Conservation (phyloP, 768 basidiomycete species). For the Auricularia heimuer region DNA sequence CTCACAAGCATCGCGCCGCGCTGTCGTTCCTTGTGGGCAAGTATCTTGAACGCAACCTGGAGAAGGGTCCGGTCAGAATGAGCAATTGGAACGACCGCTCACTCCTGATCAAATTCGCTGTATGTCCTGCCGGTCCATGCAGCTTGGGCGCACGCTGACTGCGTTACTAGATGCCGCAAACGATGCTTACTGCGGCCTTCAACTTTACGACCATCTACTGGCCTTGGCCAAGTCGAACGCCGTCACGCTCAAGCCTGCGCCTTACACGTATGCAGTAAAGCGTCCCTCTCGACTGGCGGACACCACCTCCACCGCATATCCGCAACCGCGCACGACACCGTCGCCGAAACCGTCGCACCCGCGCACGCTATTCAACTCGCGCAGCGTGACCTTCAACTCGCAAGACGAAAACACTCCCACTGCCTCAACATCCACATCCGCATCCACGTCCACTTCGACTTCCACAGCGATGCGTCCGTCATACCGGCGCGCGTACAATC, state of each 20-base stretch:
- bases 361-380: background rate
- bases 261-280: slow-evolving; percentile 22
- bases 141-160: background rate
- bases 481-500: slow-evolving; percentile 32
- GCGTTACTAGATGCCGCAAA: slow-evolving; percentile 37
- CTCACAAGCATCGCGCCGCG: slow-evolving; percentile 17
- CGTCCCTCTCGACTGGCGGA: slow-evolving; percentile 5
- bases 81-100: slow-evolving; percentile 35
- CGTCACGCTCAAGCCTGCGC: slow-evolving; percentile 12
- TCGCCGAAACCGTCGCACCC: background rate
- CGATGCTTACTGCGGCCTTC: slow-evolving; percentile 38
- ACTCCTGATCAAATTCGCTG: slow-evolving; percentile 30
- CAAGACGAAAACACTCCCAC: background rate
- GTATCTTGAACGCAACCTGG: slow-evolving; percentile 30
- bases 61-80: slow-evolving; percentile 36
- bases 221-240: slow-evolving; percentile 20
- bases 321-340: background rate
- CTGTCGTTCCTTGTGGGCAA: slow-evolving; percentile 34
- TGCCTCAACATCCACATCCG: background rate
- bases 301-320: background rate
- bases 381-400: background rate
- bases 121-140: slow-evolving; percentile 10
- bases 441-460: too few species aligned
- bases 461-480: background rate
- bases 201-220: slow-evolving; percentile 32